Conservation (phyloP, 2,329 filamentous ascomycete genomes). For the Hypoxylon sp. region DNA sequence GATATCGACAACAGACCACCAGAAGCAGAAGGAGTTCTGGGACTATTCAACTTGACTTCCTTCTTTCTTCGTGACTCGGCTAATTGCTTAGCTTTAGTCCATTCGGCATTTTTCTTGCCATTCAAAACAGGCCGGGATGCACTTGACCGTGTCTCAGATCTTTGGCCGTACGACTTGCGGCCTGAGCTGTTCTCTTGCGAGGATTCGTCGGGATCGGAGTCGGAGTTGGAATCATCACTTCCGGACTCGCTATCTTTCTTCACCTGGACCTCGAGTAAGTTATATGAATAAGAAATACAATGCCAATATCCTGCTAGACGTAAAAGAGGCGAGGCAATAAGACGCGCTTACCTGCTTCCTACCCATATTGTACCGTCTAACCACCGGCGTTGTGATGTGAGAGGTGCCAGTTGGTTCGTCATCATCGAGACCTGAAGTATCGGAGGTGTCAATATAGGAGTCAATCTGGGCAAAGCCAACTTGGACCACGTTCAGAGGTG, state of each 20-base stretch:
- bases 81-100: slow-evolving; percentile 64
- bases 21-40: slow-evolving; percentile 41
- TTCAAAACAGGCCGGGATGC: slow-evolving; percentile 58
- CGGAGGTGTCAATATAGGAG: slow-evolving; percentile 44
- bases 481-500: slow-evolving; percentile 71
- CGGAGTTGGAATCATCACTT: slow-evolving; percentile 56
- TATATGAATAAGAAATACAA: slow-evolving; percentile 58
- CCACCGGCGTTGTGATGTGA: slow-evolving; percentile 40
- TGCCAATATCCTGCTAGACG: not conserved
- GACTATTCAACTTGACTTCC: slow-evolving; percentile 75
- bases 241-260: slow-evolving; percentile 55
- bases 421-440: slow-evolving; percentile 47
- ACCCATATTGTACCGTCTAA: slow-evolving; percentile 55
- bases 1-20: slow-evolving; percentile 71
- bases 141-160: slow-evolving; percentile 59
- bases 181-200: slow-evolving; percentile 45
- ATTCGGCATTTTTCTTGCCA: slow-evolving; percentile 65
- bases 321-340: slow-evolving; percentile 52
- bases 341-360: slow-evolving; percentile 51
- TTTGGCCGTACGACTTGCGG: slow-evolving; percentile 58
- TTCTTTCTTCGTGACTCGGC: slow-evolving; percentile 74
- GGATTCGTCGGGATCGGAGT: slow-evolving; percentile 56
- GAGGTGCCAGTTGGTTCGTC: slow-evolving; percentile 40
- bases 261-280: slow-evolving; percentile 51
- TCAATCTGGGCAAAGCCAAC: slow-evolving; percentile 67